Conservation (phyloP, 306 rosid species). For the Ochetophila trinervis region DNA sequence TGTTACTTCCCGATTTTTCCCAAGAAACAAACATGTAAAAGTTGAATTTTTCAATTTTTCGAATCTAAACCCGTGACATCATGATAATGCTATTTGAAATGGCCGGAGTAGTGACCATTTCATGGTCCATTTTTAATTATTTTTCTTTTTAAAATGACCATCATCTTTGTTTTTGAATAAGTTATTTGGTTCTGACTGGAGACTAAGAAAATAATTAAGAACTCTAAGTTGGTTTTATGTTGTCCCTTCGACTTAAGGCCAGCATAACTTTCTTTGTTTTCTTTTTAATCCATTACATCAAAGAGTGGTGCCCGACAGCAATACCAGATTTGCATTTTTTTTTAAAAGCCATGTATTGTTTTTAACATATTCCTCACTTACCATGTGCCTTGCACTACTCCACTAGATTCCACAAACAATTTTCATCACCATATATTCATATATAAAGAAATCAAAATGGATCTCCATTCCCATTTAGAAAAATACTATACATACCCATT, state of each 20-base stretch:
- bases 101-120: slow-evolving; percentile 23
- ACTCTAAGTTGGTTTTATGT: slow-evolving; percentile 23
- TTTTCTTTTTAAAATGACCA: slow-evolving; percentile 8
- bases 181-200: slow-evolving; percentile 28
- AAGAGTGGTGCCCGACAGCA: slow-evolving; percentile 45
- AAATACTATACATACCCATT: slow-evolving; percentile 19
- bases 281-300: slow-evolving; percentile 35
- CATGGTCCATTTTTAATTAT: slow-evolving; percentile 19
- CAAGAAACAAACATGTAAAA: slow-evolving; percentile 17
- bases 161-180: slow-evolving; percentile 16
- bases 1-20: slow-evolving; percentile 2
- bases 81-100: slow-evolving; percentile 22
- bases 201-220: slow-evolving; percentile 36
- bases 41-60: no score
- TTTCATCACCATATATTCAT: slow-evolving; percentile 12
- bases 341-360: not conserved
- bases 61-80: slow-evolving; percentile 26
- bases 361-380: slow-evolving; percentile 34
- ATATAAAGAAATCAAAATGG: slow-evolving; percentile 22
- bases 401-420: slow-evolving; percentile 47
- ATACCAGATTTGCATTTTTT: slow-evolving; percentile 48
- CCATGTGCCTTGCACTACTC: slow-evolving; percentile 69
- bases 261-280: slow-evolving; percentile 34
- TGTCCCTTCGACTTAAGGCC: slow-evolving; percentile 67
- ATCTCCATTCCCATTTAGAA: slow-evolving; percentile 26